These are phyloP conservation scores for Clonostachys byssicola DNA, from an alignment of 2,329 filamentous ascomycete species.

Conservation along the genomic window DNA sequence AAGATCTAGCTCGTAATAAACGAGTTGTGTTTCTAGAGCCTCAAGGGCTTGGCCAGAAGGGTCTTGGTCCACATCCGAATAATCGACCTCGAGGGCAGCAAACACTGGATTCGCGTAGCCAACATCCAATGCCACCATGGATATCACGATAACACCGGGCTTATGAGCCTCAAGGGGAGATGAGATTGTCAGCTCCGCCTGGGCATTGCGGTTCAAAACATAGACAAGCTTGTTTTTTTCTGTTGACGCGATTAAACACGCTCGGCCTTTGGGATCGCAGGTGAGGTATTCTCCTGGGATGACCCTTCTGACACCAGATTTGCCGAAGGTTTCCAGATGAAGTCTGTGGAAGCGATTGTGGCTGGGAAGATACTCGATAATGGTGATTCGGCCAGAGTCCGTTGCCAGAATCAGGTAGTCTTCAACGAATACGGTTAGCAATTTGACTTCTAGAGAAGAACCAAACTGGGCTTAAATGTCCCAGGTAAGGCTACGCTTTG, in stretches of 20 bases:
- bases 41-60: conserved; percentile 77
- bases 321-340: conserved; percentile 96
- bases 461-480: neutral
- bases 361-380: conserved; percentile 84
- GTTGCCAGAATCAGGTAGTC: conserved; percentile 95
- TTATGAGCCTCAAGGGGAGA: conserved; percentile 96
- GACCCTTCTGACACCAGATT: conserved; percentile 89
- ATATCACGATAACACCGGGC: conserved; percentile 83
- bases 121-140: conserved; percentile 84
- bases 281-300: conserved; percentile 95
- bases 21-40: conserved; percentile 82
- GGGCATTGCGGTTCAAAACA: conserved; percentile 90
- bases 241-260: conserved; percentile 86
- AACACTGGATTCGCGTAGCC: conserved; percentile 98
- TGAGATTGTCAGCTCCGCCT: conserved; percentile 93
- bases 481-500: neutral
- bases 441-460: neutral
- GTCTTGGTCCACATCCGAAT: conserved; percentile 87
- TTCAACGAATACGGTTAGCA: conserved; percentile 34
- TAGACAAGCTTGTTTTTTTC: conserved; percentile 99
- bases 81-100: conserved; percentile 90
- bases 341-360: conserved; percentile 85
- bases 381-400: conserved; percentile 91
- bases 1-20: conserved; percentile 96
- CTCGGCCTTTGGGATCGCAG: conserved; percentile 91